Base-by-base conservation (phyloP, 2,329 filamentous ascomycete species). In the Talaromyces rugulosus region DNA sequence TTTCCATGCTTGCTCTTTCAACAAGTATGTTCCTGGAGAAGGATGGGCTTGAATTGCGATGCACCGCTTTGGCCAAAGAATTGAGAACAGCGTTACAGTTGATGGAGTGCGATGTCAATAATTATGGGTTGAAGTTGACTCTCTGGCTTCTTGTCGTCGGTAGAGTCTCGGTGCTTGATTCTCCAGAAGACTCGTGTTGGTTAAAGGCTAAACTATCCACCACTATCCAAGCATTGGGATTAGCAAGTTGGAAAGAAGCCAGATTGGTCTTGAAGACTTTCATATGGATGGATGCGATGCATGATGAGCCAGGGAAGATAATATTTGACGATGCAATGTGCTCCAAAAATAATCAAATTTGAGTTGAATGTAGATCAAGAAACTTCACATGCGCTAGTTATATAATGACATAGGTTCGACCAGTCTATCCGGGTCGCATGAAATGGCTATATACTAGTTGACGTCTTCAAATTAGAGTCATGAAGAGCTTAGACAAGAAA, bases 251-350 rank as follows among this genome's bases (percentile, higher is more conserved):
- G 58, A 9, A 31, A 47, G 36, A 23, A 18, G 18, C 31, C 18
- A 60, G 40, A n/a, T 5, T 34, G 52, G 18, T 44, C 2, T 23
- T 60, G n/a, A 56, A 60, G n/a, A 31, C 16, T 16, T 60, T 60
- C 6, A 18, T 60, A 50, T 60, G 52, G 58, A 40, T 51, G 16
- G 52, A 60, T 55, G 2, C 11, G 14, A 42, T 60, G 27, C 27
- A 36, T 23, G 52, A 56, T 28, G 11, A 47, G 42, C 28, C 14
- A n/a, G 58, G 40, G 16, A 42, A 56, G 18, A 47, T 11, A 4
- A n/a, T 56, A 18, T 56, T 60, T n/a, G 16, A 47, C 11, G 27
- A 60, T 12, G 28, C n/a, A 50, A 27, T 36, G 5, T 36, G 12
- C 14, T 5, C 34, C 14, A 36, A 36, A 36, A 5, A 36, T 36